Evolutionary conservation across 441 rosid genomes (phyloP), one percentile per base, ranked within the genome.

Genomic region (Pelargonium fulgidum): DNA sequence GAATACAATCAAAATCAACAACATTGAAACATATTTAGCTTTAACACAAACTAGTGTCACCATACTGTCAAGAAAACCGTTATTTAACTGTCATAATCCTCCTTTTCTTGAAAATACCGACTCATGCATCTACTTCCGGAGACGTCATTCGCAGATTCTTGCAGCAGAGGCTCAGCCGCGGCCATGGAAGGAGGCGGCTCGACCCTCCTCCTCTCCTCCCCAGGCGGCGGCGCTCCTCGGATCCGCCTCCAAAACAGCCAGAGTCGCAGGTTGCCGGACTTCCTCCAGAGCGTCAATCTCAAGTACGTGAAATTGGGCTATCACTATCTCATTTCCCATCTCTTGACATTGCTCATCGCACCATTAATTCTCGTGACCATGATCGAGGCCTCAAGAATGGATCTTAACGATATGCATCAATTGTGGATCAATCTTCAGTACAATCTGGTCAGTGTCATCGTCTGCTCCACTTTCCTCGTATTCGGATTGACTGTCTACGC

Each of bases 261-360:
- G 42, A 50, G 79, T 48, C 56, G 83, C 50, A 74, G 87, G 77
- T 73, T 92, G 66, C 98, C 95, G 0, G 92, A 92, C 83, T 90
- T 88, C 79, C 80, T 85, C 59, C 96, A 87, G 65, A 92, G 88
- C 76, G 93, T 92, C 54, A 92, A 92, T 74, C 79, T 92, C 54
- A 89, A 85, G 76, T 80, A 91, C 68, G 89, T 91, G 44, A 88
- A 89, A 70, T 72, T 86, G 33, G 86, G 89, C 65, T 86, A 89
- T 69, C 97, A 89, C 72, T 85, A 85, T 64, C 77, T 91, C 11
- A 71, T 88, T 50, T 82, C 83, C 59, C 82, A 86, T 72, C 74
- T 87, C 0, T 73, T 79, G 71, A 87, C 92, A 29, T 29, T 29
- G 33, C 33, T 26, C 33, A 26, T 26, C 33, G 33, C 33, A 26